phyloP scores from a whole-genome alignment of 305 asterid genomes.

The Fraxinus xanthoxyloides region DNA sequence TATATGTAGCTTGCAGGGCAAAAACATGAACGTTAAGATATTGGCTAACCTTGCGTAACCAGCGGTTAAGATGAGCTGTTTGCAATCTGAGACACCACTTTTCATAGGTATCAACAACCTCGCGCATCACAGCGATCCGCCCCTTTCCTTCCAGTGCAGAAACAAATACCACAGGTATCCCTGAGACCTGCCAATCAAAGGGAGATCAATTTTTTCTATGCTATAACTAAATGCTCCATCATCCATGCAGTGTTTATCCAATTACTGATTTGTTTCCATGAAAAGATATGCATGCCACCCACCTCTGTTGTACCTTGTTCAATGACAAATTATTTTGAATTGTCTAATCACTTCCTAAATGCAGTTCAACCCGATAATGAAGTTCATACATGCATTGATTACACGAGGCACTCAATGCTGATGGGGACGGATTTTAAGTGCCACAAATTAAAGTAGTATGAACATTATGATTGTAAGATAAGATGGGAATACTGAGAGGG shows the following conservation, averaged over 20 bases:
- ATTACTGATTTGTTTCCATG: neutral
- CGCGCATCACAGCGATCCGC: conserved; percentile 62
- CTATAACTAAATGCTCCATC: neutral
- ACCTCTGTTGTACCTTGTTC: neutral
- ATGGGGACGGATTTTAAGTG: neutral
- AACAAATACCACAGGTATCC: conserved; percentile 86
- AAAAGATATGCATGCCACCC: neutral
- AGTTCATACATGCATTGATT: neutral
- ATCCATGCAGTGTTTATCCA: neutral
- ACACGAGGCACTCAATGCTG: neutral
- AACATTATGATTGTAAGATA: neutral
- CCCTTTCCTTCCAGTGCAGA: conserved; percentile 93
- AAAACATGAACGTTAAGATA: neutral
- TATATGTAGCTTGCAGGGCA: neutral
- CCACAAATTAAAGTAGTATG: neutral
- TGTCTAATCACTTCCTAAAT: neutral
- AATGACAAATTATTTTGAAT: neutral
- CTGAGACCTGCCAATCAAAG: conserved; percentile 59
- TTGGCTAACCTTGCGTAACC: conserved; percentile 72
- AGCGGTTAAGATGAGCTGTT: conserved; percentile 89
- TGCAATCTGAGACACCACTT: conserved; percentile 86
- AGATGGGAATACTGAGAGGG: neutral
- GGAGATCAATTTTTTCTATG: conserved; percentile 1
- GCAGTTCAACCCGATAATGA: neutral
- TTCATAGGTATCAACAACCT: conserved; percentile 72